Conservation (phyloP, 768 basidiomycete species). For the Tubosaeta sp. region DNA sequence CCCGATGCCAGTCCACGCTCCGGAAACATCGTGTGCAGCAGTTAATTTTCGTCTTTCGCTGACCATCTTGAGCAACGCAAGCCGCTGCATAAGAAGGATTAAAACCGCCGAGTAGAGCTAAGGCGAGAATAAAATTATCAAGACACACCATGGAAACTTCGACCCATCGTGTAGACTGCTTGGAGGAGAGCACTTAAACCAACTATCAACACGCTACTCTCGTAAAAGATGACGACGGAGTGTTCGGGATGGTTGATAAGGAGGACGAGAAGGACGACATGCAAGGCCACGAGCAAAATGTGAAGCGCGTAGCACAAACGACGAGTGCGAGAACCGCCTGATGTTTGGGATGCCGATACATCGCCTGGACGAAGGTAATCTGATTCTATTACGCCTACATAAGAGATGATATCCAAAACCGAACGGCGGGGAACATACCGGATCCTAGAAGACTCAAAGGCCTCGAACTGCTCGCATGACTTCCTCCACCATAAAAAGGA, state of each 20-base stretch:
- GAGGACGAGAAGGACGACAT: not conserved
- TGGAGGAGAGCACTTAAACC: not conserved
- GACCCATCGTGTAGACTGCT: not conserved
- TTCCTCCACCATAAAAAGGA: not conserved
- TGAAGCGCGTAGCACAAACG: not conserved
- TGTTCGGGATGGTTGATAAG: not conserved
- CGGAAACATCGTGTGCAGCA: not conserved
- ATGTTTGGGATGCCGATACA: not conserved
- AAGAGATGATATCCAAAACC: not conserved
- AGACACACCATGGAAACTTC: not conserved
- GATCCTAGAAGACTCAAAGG: not conserved
- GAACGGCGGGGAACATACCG: not conserved
- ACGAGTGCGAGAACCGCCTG: not conserved
- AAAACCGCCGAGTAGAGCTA: not conserved
- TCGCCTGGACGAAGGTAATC: too few relatives aligned
- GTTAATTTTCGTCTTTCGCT: not conserved
- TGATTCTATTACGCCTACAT: not conserved
- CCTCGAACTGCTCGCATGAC: not conserved
- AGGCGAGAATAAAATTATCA: not conserved
- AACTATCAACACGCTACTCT: not conserved
- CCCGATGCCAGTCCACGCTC: not conserved
- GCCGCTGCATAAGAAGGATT: not conserved
- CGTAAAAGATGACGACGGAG: not conserved
- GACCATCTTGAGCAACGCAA: not conserved
- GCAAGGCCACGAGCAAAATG: not conserved